Evolutionary conservation across 2,329 filamentous ascomycete species (phyloP).

Genomic region (Fusarium pininemorale): DNA sequence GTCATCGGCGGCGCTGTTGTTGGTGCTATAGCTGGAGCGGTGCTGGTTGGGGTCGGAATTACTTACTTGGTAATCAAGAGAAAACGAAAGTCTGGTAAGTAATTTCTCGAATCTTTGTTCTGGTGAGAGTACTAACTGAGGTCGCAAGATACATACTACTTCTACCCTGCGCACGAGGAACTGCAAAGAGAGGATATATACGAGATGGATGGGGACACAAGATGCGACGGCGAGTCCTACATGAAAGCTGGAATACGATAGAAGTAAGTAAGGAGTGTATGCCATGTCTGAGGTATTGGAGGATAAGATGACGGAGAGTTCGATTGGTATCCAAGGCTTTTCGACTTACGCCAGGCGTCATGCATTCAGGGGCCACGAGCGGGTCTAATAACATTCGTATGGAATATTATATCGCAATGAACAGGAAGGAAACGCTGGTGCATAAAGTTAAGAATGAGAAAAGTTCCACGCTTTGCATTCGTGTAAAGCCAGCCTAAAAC

Average conservation of each 20-base stretch:
- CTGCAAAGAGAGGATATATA: background rate
- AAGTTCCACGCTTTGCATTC: background rate
- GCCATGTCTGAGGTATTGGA: accelerated
- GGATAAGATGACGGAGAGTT: background rate
- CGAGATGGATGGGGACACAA: background rate
- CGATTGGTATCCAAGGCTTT: background rate
- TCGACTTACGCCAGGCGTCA: background rate
- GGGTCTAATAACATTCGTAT: background rate
- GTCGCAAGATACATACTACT: background rate
- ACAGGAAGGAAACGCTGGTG: accelerated
- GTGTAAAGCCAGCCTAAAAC: background rate
- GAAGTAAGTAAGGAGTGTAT: background rate
- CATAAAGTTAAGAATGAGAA: background rate
- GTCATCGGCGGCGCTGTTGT: slow-evolving; percentile 17
- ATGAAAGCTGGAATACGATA: background rate
- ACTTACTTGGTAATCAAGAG: background rate
- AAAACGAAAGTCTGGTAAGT: background rate
- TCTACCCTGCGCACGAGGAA: slow-evolving; percentile 3
- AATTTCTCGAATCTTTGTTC: accelerated
- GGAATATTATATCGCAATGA: background rate
- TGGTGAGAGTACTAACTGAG: background rate
- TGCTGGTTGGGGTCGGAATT: background rate
- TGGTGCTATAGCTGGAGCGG: background rate
- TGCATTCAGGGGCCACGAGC: accelerated
- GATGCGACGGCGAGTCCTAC: accelerated